Base-by-base conservation (phyloP, 805 yeast species). In the Phaffomyces opuntiae region DNA sequence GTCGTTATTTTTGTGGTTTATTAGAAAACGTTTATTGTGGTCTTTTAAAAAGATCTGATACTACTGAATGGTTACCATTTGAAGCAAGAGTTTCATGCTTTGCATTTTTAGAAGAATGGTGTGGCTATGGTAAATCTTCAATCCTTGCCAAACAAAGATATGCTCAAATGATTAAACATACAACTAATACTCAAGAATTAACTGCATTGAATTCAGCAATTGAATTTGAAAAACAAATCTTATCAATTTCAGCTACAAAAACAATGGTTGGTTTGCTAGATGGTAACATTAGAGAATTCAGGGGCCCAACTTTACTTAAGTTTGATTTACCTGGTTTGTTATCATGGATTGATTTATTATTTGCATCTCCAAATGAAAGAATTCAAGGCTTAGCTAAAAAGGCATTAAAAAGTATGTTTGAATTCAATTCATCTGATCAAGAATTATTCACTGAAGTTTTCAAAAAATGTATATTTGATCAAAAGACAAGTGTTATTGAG, bases 91-190 rank as follows among this genome's bases (percentile, higher is more conserved):
- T 85, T 29, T 83, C 87, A 3, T 85, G 95, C 50, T 90, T 88
- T 66, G 78, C 81, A 39, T 83, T 78, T 56, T 68, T 93, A 46
- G 90, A 86, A 53, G 95, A 87, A 60, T 93, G 99, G 99, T 89
- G 96, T 62, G 96, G 95, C 0, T 80, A 78, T 63, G 97, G 98
- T 3, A 81, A 78, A 43, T 70, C 80, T 24, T 73, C 78, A 9
- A 59, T 70, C 1, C 57, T 81, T 2, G 77, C 88, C 3, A 80
- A 78, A 29, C 84, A 83, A 37, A 70, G 96, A 39, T 88, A 88
- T 52, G 60, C 67, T 5, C 53, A 64, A 1, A 82, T 82, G 79
- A 70, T 78, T 16, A 68, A 68, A 37, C 68, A 64, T 68, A 44
- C 70, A 17, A 59, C 56, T 3, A 64, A 53, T 33, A 49, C 60